These are phyloP conservation scores for Dittrichia graveolens DNA, from an alignment of 129 eudicot genomes.

Conservation along the genomic window DNA sequence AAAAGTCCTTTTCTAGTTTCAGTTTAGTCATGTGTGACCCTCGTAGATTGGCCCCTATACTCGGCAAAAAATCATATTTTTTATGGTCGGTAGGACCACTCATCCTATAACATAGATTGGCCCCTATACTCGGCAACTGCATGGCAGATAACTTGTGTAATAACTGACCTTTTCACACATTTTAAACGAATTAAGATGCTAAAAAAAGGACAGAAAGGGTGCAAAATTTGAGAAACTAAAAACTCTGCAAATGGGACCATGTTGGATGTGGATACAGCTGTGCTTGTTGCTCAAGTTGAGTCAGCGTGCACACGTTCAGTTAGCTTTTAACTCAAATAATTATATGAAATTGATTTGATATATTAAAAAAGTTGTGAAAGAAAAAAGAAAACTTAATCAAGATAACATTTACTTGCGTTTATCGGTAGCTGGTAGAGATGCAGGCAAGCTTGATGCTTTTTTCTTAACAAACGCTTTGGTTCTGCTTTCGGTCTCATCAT, in stretches of 20 bases:
- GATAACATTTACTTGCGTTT: conserved; percentile 24
- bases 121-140: background rate
- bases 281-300: conserved; percentile 1
- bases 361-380: background rate
- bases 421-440: conserved; percentile 16
- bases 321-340: background rate
- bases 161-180: background rate
- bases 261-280: background rate
- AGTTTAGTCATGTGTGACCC: too few species aligned
- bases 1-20: too few species aligned
- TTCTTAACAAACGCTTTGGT: conserved; percentile 63
- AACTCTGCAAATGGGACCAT: conserved; percentile 16
- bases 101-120: background rate
- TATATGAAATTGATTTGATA: background rate
- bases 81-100: background rate
- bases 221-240: background rate
- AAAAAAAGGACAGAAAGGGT: background rate
- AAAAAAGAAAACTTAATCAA: background rate
- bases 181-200: background rate
- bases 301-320: background rate
- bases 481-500: conserved; percentile 74
- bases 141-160: background rate
- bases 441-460: conserved; percentile 35
- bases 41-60: too few species aligned
- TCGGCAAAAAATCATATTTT: too few species aligned